Percentiles rank a stretch among this genome's conserved stretches.
phyloP scores from a whole-genome alignment of 352 stramenopile genomes.

The Phytophthora ohioensis region DNA sequence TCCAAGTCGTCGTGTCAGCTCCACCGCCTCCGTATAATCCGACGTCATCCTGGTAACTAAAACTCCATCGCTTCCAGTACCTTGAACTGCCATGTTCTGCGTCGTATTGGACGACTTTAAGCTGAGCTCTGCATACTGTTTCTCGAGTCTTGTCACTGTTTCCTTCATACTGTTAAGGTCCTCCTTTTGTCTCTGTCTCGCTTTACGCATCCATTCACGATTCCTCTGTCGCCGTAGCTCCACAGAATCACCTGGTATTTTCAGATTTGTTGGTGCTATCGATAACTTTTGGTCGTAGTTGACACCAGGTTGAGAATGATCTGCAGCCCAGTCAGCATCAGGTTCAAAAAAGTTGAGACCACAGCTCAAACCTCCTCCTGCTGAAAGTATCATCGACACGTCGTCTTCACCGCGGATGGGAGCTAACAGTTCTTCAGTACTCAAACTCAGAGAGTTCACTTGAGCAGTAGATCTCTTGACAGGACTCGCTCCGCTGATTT shows the following conservation, averaged over 20 bases:
- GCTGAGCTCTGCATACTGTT: conserved; percentile 43
- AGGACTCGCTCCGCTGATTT: conserved; percentile 11
- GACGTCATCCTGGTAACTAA: conserved; percentile 1
- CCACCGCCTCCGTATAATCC: conserved; percentile 37
- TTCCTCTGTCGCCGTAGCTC: conserved; percentile 46
- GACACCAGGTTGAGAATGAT: too few species aligned
- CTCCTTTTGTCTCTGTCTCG: conserved; percentile 42
- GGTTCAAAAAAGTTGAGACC: too few species aligned
- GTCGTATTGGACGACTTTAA: conserved; percentile 22
- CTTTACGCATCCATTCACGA: conserved; percentile 50
- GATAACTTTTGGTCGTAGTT: too few species aligned
- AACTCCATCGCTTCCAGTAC: not conserved
- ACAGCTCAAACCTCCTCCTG: too few species aligned
- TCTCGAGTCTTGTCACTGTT: conserved; percentile 43
- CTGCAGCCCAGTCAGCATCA: too few species aligned
- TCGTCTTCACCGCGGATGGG: not conserved
- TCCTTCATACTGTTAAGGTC: conserved; percentile 45
- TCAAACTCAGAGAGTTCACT: not conserved
- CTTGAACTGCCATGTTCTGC: not conserved
- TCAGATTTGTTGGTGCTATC: conserved; percentile 4
- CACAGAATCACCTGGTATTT: conserved; percentile 15
- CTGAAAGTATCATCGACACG: too few species aligned
- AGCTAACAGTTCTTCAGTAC: too few species aligned
- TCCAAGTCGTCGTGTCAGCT: conserved; percentile 38
- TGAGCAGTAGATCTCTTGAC: conserved; percentile 1